Percentiles rank a stretch among this genome's conserved stretches.
phyloP scores from a whole-genome alignment of 176 grass and related monocot species.

The Poa pratensis region DNA sequence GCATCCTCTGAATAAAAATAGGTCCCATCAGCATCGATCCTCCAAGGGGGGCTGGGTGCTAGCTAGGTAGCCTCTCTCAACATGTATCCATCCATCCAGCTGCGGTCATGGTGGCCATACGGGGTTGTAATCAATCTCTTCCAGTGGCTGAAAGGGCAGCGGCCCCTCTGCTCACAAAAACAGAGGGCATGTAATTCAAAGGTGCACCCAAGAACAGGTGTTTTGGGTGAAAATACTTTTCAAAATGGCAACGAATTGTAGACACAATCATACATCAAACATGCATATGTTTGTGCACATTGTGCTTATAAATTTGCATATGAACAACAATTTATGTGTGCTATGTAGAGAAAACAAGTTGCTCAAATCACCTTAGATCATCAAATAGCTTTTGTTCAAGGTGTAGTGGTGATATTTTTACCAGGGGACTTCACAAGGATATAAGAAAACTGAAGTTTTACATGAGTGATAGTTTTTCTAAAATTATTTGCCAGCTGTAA shows the following conservation, averaged over 20 bases:
- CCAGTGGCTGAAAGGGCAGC: conserved; percentile 44
- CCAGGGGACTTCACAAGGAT: background rate
- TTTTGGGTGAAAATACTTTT: background rate
- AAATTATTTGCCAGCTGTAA: background rate
- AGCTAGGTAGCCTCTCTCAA: conserved; percentile 15
- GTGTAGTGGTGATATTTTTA: background rate
- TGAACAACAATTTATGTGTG: background rate
- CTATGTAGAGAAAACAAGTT: background rate
- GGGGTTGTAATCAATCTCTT: conserved; percentile 38
- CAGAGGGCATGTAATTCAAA: background rate
- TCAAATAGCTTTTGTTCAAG: background rate
- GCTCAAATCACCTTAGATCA: background rate
- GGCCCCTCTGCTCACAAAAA: conserved; percentile 35
- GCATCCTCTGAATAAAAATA: conserved; percentile 2
- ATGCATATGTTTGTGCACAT: background rate
- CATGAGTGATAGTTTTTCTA: background rate
- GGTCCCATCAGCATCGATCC: conserved; percentile 35
- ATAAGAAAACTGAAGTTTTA: background rate
- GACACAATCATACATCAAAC: background rate
- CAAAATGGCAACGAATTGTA: background rate
- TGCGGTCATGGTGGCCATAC: conserved; percentile 34
- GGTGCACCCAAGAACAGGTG: background rate
- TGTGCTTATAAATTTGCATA: background rate
- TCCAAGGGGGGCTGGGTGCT: conserved; percentile 22
- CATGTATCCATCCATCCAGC: conserved; percentile 34